These are phyloP conservation scores for Chytriomyces hyalinus DNA, from an alignment of 192 early-diverging fungal species.

Conservation along the genomic window DNA sequence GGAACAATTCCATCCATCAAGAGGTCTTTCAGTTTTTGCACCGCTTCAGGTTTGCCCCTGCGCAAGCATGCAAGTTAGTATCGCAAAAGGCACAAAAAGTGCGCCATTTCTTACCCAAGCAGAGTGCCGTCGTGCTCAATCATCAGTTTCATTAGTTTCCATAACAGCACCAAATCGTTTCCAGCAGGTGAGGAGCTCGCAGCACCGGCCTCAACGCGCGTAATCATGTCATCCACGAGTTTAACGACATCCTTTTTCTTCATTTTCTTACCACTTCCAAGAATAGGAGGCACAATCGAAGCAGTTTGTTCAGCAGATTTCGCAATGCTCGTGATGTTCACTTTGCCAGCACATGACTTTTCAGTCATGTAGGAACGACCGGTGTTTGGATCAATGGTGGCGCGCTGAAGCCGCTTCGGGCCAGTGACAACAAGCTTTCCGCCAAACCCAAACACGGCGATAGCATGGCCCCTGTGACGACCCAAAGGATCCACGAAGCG, in stretches of 20 bases:
- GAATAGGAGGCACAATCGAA: slow-evolving; percentile 30
- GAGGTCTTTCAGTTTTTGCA: slow-evolving; percentile 45
- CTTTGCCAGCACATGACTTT: slow-evolving; percentile 43
- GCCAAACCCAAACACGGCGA: slow-evolving; percentile 47
- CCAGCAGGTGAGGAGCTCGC: slow-evolving; percentile 14
- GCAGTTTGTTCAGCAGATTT: background rate
- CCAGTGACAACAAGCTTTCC: slow-evolving; percentile 44
- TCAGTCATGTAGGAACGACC: slow-evolving; percentile 41
- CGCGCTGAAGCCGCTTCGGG: slow-evolving; percentile 41
- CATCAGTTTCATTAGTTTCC: slow-evolving; percentile 65
- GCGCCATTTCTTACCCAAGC: slow-evolving; percentile 48
- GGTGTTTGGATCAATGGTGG: slow-evolving; percentile 28
- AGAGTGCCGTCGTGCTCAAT: slow-evolving; percentile 70
- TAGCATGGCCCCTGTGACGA: slow-evolving; percentile 49
- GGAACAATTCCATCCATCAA: background rate
- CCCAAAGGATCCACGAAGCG: slow-evolving; percentile 46
- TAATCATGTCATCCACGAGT: slow-evolving; percentile 34
- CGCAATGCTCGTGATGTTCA: slow-evolving; percentile 15
- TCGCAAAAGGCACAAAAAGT: slow-evolving; percentile 24
- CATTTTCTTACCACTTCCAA: slow-evolving; percentile 37
- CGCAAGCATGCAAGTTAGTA: background rate
- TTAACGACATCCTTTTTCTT: slow-evolving; percentile 57
- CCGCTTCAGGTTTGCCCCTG: slow-evolving; percentile 22
- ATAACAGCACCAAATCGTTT: slow-evolving; percentile 53
- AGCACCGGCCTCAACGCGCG: slow-evolving; percentile 12